These are phyloP conservation scores for Pythium oligandrum DNA, from an alignment of 352 stramenopile species.

Conservation along the genomic window DNA sequence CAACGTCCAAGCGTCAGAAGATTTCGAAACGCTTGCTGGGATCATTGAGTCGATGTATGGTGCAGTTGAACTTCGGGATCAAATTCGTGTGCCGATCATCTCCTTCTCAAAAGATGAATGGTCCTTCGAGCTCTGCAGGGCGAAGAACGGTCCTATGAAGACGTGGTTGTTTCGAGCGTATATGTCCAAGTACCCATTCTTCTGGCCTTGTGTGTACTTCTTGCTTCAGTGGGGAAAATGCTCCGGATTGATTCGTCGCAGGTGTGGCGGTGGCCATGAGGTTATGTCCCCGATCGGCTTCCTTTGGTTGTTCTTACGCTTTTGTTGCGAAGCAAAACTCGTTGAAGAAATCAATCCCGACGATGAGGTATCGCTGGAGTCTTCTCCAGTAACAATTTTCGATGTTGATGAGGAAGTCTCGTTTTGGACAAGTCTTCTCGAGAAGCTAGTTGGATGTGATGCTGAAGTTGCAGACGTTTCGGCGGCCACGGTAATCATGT, in stretches of 20 bases:
- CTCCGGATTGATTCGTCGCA: conserved; percentile 53
- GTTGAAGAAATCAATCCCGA: conserved; percentile 32
- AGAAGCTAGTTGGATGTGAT: conserved; percentile 25
- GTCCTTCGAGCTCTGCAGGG: conserved; percentile 57
- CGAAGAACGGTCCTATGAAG: conserved; percentile 60
- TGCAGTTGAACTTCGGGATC: conserved; percentile 41
- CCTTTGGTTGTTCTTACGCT: conserved; percentile 69
- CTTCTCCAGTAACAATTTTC: neutral
- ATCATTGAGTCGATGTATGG: conserved; percentile 19
- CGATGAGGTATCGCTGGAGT: conserved; percentile 19
- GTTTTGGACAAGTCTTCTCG: conserved; percentile 60
- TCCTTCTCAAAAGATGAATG: conserved; percentile 62
- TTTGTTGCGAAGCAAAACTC: conserved; percentile 49
- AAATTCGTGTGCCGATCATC: conserved; percentile 54
- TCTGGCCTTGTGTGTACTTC: conserved; percentile 71
- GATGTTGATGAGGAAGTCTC: conserved; percentile 48
- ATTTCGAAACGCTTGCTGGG: conserved; percentile 6
- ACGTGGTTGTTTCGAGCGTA: conserved; percentile 66
- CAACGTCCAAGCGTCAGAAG: neutral
- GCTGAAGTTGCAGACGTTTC: conserved; percentile 19
- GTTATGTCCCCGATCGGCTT: conserved; percentile 65
- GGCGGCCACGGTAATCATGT: conserved; percentile 46
- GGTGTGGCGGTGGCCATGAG: conserved; percentile 36
- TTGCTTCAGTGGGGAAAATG: conserved; percentile 75
- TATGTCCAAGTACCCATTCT: conserved; percentile 61